A percentile compares a stretch with the other conserved stretches of the same genome.
Conservation (phyloP, 2,329 filamentous ascomycete species). For the Cercospora berteroae region DNA sequence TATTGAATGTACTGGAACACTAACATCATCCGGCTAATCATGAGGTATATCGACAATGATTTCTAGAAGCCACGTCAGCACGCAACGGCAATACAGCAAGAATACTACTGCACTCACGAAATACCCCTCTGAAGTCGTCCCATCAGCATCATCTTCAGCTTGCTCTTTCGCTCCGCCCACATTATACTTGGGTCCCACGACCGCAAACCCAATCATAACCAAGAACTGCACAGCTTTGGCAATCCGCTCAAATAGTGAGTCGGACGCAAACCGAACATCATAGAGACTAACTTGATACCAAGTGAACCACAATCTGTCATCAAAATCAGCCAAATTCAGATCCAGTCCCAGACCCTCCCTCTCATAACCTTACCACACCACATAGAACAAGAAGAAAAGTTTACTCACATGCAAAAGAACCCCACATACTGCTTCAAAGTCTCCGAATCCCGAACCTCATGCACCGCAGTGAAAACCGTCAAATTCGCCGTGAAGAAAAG, state of each 20-base stretch:
- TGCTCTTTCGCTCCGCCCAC: slow-evolving; percentile 40
- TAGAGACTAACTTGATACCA: slow-evolving; percentile 65
- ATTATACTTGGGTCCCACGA: slow-evolving; percentile 51
- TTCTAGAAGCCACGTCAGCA: slow-evolving; percentile 11
- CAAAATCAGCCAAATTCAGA: not conserved
- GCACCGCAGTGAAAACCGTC: slow-evolving; percentile 58
- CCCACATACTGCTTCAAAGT: slow-evolving; percentile 48
- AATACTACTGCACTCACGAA: slow-evolving; percentile 34
- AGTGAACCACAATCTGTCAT: slow-evolving; percentile 57
- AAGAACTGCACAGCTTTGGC: slow-evolving; percentile 61
- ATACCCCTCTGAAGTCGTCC: slow-evolving; percentile 27
- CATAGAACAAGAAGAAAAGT: not conserved
- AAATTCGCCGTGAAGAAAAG: slow-evolving; percentile 64
- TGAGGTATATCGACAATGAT: slow-evolving; percentile 40
- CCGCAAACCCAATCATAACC: slow-evolving; percentile 64
- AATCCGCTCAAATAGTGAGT: slow-evolving; percentile 62
- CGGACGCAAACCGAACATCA: slow-evolving; percentile 64
- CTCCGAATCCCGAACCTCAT: slow-evolving; percentile 54
- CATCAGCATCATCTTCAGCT: slow-evolving; percentile 41
- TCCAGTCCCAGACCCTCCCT: not conserved
- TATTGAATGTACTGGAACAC: slow-evolving; percentile 42
- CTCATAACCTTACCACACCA: not conserved
- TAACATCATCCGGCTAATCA: slow-evolving; percentile 40
- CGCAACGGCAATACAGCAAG: not conserved
- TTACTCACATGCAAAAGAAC: slow-evolving; percentile 52